A percentile compares a stretch with the other conserved stretches of the same genome.
These are phyloP conservation scores for Lepraria neglecta DNA, from an alignment of 495 filamentous ascomycete genomes.

Conservation along the genomic window DNA sequence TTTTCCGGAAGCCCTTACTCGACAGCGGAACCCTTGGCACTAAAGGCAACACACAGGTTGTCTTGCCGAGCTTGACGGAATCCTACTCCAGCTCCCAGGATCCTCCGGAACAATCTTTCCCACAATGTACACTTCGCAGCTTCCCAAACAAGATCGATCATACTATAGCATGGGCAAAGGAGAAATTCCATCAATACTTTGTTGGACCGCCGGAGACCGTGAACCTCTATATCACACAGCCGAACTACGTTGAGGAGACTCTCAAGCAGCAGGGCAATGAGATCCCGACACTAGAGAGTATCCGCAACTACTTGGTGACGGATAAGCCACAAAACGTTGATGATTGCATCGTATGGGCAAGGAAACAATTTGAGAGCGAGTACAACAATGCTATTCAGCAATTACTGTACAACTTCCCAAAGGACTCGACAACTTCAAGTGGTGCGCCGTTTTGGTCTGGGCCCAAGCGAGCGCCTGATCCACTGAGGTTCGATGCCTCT, in stretches of 20 bases:
- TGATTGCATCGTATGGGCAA: constrained; percentile 92
- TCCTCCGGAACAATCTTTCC: constrained; percentile 96
- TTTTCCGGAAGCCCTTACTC: constrained; percentile 94
- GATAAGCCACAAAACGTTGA: constrained; percentile 90
- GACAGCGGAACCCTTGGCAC: constrained; percentile 97
- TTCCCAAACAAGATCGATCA: constrained; percentile 99
- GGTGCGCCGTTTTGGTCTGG: constrained; percentile 97
- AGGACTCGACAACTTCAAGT: constrained; percentile 78
- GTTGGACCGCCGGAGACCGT: constrained; percentile 90
- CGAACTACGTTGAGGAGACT: constrained; percentile 83
- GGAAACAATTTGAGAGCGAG: constrained; percentile 89
- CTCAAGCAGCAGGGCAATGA: constrained; percentile 94
- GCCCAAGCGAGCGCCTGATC: constrained; percentile 92
- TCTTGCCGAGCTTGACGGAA: constrained; percentile 85
- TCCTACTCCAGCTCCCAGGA: constrained; percentile 98
- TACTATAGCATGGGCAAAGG: constrained; percentile 96
- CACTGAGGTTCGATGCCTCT: constrained; percentile 76
- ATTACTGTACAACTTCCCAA: constrained; percentile 94
- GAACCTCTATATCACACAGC: constrained; percentile 87
- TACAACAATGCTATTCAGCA: constrained; percentile 98
- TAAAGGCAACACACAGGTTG: constrained; percentile 96
- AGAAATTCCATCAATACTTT: constrained; percentile 89
- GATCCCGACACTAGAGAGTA: constrained; percentile 86
- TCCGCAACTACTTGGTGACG: constrained; percentile 84
- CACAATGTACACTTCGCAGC: constrained; percentile 94